These are phyloP conservation scores for Stachybotrys elegans DNA, from an alignment of 2,329 filamentous ascomycete genomes.

Conservation along the genomic window DNA sequence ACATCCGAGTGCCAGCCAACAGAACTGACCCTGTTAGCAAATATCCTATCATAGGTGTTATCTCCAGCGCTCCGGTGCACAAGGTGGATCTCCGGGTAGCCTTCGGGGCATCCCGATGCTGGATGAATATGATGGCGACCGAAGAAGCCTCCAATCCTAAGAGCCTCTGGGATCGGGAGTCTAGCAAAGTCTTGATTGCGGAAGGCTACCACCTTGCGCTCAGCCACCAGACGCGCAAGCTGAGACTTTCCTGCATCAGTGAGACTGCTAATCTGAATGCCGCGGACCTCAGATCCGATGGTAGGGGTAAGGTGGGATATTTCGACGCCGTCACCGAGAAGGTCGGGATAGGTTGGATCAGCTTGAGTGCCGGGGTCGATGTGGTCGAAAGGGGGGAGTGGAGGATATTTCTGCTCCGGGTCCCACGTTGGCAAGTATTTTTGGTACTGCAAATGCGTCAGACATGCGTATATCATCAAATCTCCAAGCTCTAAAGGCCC, in stretches of 20 bases:
- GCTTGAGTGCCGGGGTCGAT: slow-evolving; percentile 73
- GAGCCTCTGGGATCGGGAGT: slow-evolving; percentile 63
- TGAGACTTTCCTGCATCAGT: slow-evolving; percentile 68
- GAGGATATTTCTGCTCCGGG: slow-evolving; percentile 56
- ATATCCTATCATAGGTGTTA: slow-evolving; percentile 51
- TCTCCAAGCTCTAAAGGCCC: background rate
- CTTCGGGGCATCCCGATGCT: slow-evolving; percentile 68
- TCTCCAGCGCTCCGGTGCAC: slow-evolving; percentile 63
- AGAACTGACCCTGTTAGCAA: slow-evolving; percentile 65
- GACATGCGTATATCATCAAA: background rate
- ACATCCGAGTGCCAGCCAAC: slow-evolving; percentile 89
- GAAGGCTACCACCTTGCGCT: slow-evolving; percentile 76
- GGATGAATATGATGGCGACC: slow-evolving; percentile 80
- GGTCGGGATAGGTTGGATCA: slow-evolving; percentile 62
- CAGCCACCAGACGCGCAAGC: slow-evolving; percentile 67
- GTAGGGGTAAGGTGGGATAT: slow-evolving; percentile 63
- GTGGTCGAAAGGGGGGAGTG: slow-evolving; percentile 65
- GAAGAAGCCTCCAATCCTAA: slow-evolving; percentile 70
- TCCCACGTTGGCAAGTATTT: slow-evolving; percentile 73
- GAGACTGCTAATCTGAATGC: slow-evolving; percentile 66
- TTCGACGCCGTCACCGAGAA: slow-evolving; percentile 49
- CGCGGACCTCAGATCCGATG: slow-evolving; percentile 67
- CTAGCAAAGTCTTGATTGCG: slow-evolving; percentile 69
- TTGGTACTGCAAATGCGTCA: slow-evolving; percentile 44
- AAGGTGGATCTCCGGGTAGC: slow-evolving; percentile 70